Base-by-base conservation (phyloP, 1,139 yeast species). In the Magnusiomyces clavatus region DNA sequence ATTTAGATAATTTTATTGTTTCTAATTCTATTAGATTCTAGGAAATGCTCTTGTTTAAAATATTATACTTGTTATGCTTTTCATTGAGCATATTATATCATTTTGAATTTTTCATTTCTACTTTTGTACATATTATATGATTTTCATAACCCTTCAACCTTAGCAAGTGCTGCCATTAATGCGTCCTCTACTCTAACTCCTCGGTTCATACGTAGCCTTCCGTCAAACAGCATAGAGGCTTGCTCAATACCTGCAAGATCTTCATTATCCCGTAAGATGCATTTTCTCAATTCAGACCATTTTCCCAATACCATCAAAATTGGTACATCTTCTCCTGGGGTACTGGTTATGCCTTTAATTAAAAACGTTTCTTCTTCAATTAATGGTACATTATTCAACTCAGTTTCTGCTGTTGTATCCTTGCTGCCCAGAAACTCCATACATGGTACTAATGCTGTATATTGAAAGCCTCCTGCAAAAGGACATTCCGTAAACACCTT, bases 151-250 rank as follows among this genome's bases (percentile, higher is more conserved):
- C 54, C 56, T 42, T 54, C 61, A 5, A 61, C 51, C 58, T 74
- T 77, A 1, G 89, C 70, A 51, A 87, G 71, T 0, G 86, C 77
- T 10, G 85, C 78, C 68, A 82, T 63, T 1, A 81, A 74, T 1
- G 83, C 85, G 65, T 87, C 96, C 61, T 86, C 95, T 1, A 83
- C 73, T 52, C 86, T 75, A 1, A 78, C 73, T 0, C 84, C 81
- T 0, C 70, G 64, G 1, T 86, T 83, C 14, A 84, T 73, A 8
- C 64, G 64, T 40, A 84, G 57, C 50, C 75, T 73, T 6, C 83
- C 82, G 64, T 87, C 95, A 64, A 88, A 85, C 71, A 88, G 75
- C 56, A 81, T 82, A 34, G 74, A 69, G 1, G 83, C 73, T 1
- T 74, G 73, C 0, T 74, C 75, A 8, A 83, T 77, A 3, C 80